Base-by-base conservation (phyloP, 257 asterid genomes). In the Orobanche coerulescens region DNA sequence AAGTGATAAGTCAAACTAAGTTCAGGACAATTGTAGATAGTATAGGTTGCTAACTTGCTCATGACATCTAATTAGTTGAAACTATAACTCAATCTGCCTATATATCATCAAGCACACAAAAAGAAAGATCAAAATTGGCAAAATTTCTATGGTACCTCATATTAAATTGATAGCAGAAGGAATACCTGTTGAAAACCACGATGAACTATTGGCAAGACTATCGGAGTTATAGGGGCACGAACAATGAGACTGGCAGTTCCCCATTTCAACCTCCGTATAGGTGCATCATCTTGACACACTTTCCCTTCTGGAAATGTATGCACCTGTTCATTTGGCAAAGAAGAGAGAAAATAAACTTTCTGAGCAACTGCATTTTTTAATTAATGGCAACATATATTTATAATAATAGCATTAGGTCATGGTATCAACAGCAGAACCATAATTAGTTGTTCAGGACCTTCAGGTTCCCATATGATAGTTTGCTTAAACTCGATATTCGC, bases 281-380 rank as follows among this genome's bases (percentile, higher is more conserved):
- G 94, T 42, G 70, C 87, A 79, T 80, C 88, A 80, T 89, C 99
- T 81, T 89, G 99, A 78, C 66, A 84, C 48, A 89, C 99, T 80
- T 93, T 93, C 62, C 97, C 99, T 74, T 93, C 99, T 25, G 99
- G 99, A 75, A 93, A 93, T 46, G 96, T 84, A 78, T 89, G 99
- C 82, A 93, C 46, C 99, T 93, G 87, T 71, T 67, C 72, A 81
- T 68, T 63, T 68, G 71, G 68, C 68, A 70, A 7, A 14, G 14
- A 55, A 11, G 33, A 68, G 46, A 66, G 37, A 57, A 33, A 44
- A 20, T 12, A 53, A 70, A 64, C 40, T 42, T n/a, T 52, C 54
- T 64, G 65, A 63, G 59, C 47, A 46, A n/a, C n/a, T n/a, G n/a
- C n/a, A n/a, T n/a, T n/a, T n/a, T n/a, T n/a, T n/a, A n/a, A n/a